Base-by-base conservation (phyloP, 2,329 filamentous ascomycete genomes). In the Ilyonectria robusta region DNA sequence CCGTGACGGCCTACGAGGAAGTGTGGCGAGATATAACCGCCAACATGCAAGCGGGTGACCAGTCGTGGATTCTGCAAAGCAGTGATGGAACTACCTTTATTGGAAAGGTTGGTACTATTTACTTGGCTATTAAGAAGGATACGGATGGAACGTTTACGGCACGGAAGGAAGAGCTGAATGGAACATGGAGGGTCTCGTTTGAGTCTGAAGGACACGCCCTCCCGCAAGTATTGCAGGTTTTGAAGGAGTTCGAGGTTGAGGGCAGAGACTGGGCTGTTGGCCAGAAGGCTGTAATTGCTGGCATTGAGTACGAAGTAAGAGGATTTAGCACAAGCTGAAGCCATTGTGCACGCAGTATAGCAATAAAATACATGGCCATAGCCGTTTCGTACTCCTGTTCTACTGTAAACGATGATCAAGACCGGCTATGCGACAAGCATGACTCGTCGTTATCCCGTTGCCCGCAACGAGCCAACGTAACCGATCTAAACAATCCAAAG, bases 51-150 rank as follows among this genome's bases (percentile, higher is more conserved):
- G n/a, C 59, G 6, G 47, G 40, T 10, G 55, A 66, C 10, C 46
- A n/a, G 8, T 68, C 70, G 2, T 73, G 71, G 71, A 73, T 73
- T 23, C 46, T 73, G 6, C 71, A 73, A 37, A 72, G 71, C 40
- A 26, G 10, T 17, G 68, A 73, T 56, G 66, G 57, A 11, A 53
- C 50, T 47, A 57, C 59, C 4, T 73, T 73, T 57, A n/a, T 73
- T 42, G 71, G 68, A 4, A 70, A 62, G 35, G 57, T 73, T 42
- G 68, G 68, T 1, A 15, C 13, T 21, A 65, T 71, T 19, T 74
- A 65, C 55, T 42, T 74, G 37, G 69, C 63, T 15, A 69, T 72
- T 10, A 21, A 44, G 42, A 64, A 70, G 63, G 21, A 10, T 13
- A 11, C 17, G 7, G 26, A 51, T 29, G 57, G 65, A 2, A 8